Conservation (phyloP, 768 basidiomycete genomes). For the Galerina sulciceps region DNA sequence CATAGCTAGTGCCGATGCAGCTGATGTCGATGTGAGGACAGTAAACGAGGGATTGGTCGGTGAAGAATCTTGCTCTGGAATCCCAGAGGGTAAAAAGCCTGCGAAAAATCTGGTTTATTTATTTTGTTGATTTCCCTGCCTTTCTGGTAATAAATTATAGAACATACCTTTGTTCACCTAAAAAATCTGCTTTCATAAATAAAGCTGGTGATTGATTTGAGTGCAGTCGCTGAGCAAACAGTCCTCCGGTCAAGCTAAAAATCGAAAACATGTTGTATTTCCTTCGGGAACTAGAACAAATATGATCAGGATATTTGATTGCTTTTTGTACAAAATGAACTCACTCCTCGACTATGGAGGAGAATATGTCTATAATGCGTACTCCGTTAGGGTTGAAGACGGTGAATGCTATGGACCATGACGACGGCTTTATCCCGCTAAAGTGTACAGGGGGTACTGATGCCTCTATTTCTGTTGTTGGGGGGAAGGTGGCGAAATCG, state of each 20-base stretch:
- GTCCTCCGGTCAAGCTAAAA: conserved; percentile 9
- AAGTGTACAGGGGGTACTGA: neutral
- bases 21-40: neutral
- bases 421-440: neutral
- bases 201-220: conserved; percentile 12
- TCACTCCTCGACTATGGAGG: conserved; percentile 17
- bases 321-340: neutral
- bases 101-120: conserved; percentile 2
- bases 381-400: conserved; percentile 18
- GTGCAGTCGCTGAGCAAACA: conserved; percentile 17
- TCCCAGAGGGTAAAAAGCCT: neutral
- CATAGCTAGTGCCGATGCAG: neutral
- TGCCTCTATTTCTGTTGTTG: conserved; percentile 4
- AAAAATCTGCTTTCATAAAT: conserved; percentile 18
- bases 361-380: conserved; percentile 18
- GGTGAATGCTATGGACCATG: conserved; percentile 6
- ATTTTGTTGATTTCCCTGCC: neutral
- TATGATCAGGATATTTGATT: neutral
- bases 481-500: conserved; percentile 19
- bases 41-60: neutral
- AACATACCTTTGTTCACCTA: conserved; percentile 16
- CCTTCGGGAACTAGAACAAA: conserved; percentile 9
- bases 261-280: conserved; percentile 17
- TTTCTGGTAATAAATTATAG: neutral
- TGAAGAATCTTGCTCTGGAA: too few species aligned